Percentiles rank a stretch among this genome's conserved stretches.
phyloP scores from a whole-genome alignment of 257 asterid genomes.

The Plantago major region DNA sequence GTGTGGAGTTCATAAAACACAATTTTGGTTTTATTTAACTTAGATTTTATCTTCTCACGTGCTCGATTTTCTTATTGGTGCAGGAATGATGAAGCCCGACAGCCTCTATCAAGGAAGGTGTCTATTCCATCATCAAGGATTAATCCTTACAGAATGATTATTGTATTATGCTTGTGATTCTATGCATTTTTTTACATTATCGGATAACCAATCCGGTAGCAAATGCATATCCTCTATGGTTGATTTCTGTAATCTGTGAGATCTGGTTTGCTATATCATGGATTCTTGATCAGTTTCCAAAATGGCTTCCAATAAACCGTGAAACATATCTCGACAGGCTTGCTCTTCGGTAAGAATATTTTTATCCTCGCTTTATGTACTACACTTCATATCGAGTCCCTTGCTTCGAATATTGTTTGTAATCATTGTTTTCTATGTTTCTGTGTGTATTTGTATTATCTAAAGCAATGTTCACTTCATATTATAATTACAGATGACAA shows the following conservation, averaged over 20 bases:
- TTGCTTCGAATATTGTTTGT: neutral
- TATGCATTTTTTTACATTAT: conserved; percentile 84
- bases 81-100: conserved; percentile 99
- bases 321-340: conserved; percentile 99
- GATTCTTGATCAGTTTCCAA: conserved; percentile 99
- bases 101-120: conserved; percentile 98
- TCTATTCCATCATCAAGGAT: conserved; percentile 91
- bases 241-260: conserved; percentile 94
- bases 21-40: neutral
- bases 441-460: neutral
- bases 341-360: conserved; percentile 63
- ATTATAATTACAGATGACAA: neutral
- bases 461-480: conserved; percentile 1
- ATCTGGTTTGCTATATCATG: conserved; percentile 97
- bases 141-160: conserved; percentile 97
- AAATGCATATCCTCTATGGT: conserved; percentile 87
- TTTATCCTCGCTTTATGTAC: conserved; percentile 1
- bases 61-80: conserved; percentile 24
- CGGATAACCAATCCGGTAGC: conserved; percentile 91
- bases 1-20: neutral
- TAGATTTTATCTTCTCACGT: conserved; percentile 3
- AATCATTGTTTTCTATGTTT: neutral
- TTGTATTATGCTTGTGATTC: conserved; percentile 75
- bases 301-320: conserved; percentile 96
- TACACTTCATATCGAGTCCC: neutral